Percentiles rank a stretch among this genome's conserved stretches.
Conservation (phyloP, 129 eudicot species). For the Chrysanthemum lavandulifolium region DNA sequence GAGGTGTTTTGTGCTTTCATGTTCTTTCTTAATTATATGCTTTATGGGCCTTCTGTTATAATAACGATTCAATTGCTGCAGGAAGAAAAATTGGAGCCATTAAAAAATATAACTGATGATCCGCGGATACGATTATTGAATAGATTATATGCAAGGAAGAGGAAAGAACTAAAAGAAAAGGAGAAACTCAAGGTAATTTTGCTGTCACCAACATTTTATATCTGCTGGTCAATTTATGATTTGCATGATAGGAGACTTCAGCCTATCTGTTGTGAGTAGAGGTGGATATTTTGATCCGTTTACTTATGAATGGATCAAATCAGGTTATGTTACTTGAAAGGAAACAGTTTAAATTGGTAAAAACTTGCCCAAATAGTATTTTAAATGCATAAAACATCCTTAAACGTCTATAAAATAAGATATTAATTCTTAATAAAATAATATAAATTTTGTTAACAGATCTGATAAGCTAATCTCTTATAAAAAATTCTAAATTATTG, state of each 20-base stretch:
- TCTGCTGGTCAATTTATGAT: background rate
- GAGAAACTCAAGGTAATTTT: constrained; percentile 61
- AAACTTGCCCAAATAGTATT: background rate
- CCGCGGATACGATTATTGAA: constrained; percentile 85
- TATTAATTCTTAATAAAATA: no score
- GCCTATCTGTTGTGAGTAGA: background rate
- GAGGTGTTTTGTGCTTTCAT: constrained; percentile 70
- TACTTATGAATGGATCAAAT: background rate
- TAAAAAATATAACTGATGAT: constrained; percentile 79
- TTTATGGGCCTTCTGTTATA: constrained; percentile 18
- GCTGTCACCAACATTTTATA: background rate
- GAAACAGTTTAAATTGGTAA: background rate
- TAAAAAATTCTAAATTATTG: background rate
- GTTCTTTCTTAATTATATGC: background rate
- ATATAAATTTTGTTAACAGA: no score
- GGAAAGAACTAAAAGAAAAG: constrained; percentile 81
- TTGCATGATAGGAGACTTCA: background rate
- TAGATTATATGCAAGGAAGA: constrained; percentile 87
- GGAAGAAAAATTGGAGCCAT: constrained; percentile 95
- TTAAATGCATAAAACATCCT: background rate
- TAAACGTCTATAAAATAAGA: no score
- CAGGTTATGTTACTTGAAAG: background rate
- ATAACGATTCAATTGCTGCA: constrained; percentile 30
- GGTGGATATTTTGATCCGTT: background rate
- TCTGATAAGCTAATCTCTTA: no score